These are phyloP conservation scores for Jackrogersella multiformis DNA, from an alignment of 495 filamentous ascomycete genomes.

Conservation along the genomic window DNA sequence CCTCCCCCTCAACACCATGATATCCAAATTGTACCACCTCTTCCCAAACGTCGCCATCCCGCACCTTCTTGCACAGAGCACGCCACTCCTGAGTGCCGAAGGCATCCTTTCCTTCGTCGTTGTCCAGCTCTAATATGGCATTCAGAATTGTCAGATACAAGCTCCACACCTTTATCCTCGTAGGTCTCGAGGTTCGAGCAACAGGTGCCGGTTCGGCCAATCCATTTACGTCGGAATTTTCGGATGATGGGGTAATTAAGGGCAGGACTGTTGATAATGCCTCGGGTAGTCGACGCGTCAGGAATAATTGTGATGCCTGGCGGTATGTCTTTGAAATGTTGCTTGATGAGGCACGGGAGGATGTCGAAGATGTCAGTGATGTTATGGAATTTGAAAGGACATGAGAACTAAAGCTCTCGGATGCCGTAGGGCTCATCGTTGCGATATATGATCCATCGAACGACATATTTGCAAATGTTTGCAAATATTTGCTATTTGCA, in stretches of 20 bases:
- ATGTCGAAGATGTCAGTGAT: slow-evolving; percentile 53
- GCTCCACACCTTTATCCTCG: slow-evolving; percentile 95
- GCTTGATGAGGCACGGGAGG: slow-evolving; percentile 66
- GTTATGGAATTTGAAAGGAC: slow-evolving; percentile 59
- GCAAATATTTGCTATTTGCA: slow-evolving; percentile 1
- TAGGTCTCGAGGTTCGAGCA: slow-evolving; percentile 73
- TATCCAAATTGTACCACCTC: slow-evolving; percentile 88
- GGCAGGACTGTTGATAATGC: slow-evolving; percentile 84
- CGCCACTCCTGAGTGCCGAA: slow-evolving; percentile 89
- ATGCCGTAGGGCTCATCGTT: slow-evolving; percentile 46
- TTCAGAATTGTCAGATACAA: slow-evolving; percentile 94
- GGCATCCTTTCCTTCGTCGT: slow-evolving; percentile 86
- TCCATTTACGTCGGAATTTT: slow-evolving; percentile 48
- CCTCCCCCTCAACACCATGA: slow-evolving; percentile 82
- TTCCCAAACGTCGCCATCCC: slow-evolving; percentile 91
- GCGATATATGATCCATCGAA: slow-evolving; percentile 52
- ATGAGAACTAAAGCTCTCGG: slow-evolving; percentile 45
- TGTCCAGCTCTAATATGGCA: slow-evolving; percentile 83
- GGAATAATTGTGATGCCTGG: slow-evolving; percentile 87
- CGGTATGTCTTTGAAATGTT: slow-evolving; percentile 85
- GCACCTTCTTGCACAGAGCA: slow-evolving; percentile 77
- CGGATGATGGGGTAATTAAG: slow-evolving; percentile 66
- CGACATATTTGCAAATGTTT: slow-evolving; percentile 47
- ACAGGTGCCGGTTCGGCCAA: slow-evolving; percentile 69
- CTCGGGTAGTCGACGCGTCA: slow-evolving; percentile 91